Percentiles rank a stretch among this genome's conserved stretches.
phyloP scores from a whole-genome alignment of 371 early-diverging fungal genomes.

The Rhizopus arrhizus region DNA sequence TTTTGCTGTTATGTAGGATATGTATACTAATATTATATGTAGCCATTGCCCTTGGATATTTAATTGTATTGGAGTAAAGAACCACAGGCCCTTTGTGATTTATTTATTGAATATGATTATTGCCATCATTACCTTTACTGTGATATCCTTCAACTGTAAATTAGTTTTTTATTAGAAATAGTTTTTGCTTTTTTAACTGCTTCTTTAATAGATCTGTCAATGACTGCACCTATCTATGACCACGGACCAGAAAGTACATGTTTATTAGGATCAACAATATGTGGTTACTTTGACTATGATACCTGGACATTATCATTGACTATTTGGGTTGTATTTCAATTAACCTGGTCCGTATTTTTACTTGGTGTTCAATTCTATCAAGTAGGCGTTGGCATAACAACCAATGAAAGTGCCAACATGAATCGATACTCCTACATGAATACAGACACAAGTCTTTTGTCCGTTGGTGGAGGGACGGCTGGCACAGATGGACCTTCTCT shows the following conservation, averaged over 20 bases:
- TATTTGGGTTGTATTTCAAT: slow-evolving; percentile 74
- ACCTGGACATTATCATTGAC: slow-evolving; percentile 69
- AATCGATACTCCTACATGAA: slow-evolving; percentile 60
- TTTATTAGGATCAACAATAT: slow-evolving; percentile 62
- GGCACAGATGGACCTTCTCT: slow-evolving; percentile 34
- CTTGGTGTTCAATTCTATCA: slow-evolving; percentile 78
- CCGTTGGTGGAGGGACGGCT: slow-evolving; percentile 41
- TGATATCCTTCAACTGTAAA: slow-evolving; percentile 72
- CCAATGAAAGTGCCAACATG: slow-evolving; percentile 86
- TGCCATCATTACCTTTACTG: slow-evolving; percentile 61
- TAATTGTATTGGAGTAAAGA: slow-evolving; percentile 84
- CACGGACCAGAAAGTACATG: slow-evolving; percentile 49
- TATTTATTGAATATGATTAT: slow-evolving; percentile 69
- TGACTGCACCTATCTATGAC: slow-evolving; percentile 31
- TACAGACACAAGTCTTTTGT: slow-evolving; percentile 43
- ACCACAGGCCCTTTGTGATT: slow-evolving; percentile 84
- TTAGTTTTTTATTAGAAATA: slow-evolving; percentile 1
- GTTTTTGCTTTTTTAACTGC: not conserved
- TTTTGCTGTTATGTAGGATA: slow-evolving; percentile 10
- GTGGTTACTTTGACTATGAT: slow-evolving; percentile 76
- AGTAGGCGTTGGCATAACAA: slow-evolving; percentile 78
- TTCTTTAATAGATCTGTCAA: slow-evolving; percentile 25
- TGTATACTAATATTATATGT: not conserved
- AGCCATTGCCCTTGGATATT: slow-evolving; percentile 98
- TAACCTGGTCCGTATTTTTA: slow-evolving; percentile 81